Percentiles rank a stretch among this genome's conserved stretches.
Evolutionary conservation across 129 eudicot species (phyloP).

Genomic region (Mikania micrantha): DNA sequence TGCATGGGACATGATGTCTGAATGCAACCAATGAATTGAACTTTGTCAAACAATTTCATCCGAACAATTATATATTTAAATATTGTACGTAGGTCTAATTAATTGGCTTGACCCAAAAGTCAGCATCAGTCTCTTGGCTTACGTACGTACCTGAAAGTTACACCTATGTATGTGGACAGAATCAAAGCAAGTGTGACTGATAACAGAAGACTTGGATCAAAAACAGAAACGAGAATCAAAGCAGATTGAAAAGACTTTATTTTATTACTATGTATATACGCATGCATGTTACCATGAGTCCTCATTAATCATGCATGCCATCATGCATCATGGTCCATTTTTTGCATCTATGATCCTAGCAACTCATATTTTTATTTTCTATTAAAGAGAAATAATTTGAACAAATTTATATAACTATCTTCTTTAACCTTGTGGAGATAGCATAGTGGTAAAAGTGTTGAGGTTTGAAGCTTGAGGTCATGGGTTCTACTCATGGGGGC

Average conservation of each 20-base stretch:
- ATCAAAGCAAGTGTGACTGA: constrained; percentile 6
- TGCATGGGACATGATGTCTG: constrained; percentile 25
- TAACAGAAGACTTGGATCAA: constrained; percentile 12
- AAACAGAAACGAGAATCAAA: constrained; percentile 21
- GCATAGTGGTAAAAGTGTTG: no score
- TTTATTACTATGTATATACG: neutral
- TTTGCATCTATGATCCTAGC: constrained; percentile 4
- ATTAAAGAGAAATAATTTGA: no score
- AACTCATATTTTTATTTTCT: no score
- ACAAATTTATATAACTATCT: no score
- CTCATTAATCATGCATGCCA: neutral
- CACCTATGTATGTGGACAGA: neutral
- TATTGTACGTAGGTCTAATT: neutral
- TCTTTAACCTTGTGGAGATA: no score
- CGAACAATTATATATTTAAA: neutral
- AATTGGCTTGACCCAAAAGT: no score
- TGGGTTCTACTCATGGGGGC: no score
- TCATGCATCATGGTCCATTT: constrained; percentile 24
- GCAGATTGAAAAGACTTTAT: constrained; percentile 27
- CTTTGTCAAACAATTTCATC: constrained; percentile 24
- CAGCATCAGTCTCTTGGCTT: no score
- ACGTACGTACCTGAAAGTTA: neutral
- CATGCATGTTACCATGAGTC: constrained; percentile 12
- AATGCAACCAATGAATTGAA: constrained; percentile 26
- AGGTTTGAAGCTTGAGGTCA: no score